Base-by-base conservation (phyloP, 2,329 filamentous ascomycete species). In the Colletotrichum scovillei region DNA sequence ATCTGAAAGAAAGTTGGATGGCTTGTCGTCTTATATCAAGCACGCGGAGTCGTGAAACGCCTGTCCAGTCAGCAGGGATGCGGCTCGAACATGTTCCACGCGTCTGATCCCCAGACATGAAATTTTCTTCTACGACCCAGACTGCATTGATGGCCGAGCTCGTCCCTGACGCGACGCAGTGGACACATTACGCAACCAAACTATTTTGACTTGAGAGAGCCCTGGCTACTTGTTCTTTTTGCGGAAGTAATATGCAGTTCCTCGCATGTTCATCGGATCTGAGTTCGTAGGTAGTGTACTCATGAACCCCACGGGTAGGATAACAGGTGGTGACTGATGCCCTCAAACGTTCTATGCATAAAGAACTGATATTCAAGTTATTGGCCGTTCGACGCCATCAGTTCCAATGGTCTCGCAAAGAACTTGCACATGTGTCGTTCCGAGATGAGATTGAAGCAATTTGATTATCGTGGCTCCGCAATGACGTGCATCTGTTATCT, bases 51-150 rank as follows among this genome's bases (percentile, higher is more conserved):
- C 22, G 38, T 55, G 67, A 69, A 69, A 69, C 59, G 19, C 35
- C 9, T 8, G 46, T 57, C 28, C 9, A 64, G 67, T 64, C 12
- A 30, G 60, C 67, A 65, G 59, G 67, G 67, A 69, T 69, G 4
- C n/a, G 24, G 26, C 59, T 69, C 59, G 60, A 46, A 65, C 67
- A 32, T 14, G 49, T 69, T 14, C 60, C 67, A 63, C 52, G 16
- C 59, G 28, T 24, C n/a, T 56, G 32, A 38, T 16, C 35, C 14
- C 19, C 28, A 26, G 28, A 53, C 42, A 49, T 49, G 42, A 49
- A 49, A 49, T n/a, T n/a, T 2, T 5, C 42, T 49, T 49, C 19
- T n/a, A 49, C 38, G 5, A 42, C 42, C 42, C 42, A 49, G 19
- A 49, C 19, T 19, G 16, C 42, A 49, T 6, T 19, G 16, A 19